A percentile compares a stretch with the other conserved stretches of the same genome.
Conservation (phyloP, 1,139 yeast species). For the Lodderomyces margitis region DNA sequence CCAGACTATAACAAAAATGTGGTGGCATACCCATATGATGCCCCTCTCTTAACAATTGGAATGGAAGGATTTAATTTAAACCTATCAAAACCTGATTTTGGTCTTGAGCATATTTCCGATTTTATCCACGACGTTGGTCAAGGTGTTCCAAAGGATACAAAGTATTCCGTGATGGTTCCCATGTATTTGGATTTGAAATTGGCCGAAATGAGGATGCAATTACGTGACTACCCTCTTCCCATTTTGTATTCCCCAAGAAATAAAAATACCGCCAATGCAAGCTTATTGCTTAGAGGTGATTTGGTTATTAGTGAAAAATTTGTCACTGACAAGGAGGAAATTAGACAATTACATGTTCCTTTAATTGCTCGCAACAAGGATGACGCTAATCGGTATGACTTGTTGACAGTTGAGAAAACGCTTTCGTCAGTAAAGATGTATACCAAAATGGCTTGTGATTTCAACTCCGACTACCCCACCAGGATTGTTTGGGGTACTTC, state of each 20-base stretch:
- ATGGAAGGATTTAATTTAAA: slow-evolving; percentile 57
- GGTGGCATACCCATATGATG: slow-evolving; percentile 55
- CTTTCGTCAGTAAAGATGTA: slow-evolving; percentile 73
- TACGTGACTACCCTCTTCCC: slow-evolving; percentile 73
- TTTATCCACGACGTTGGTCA: slow-evolving; percentile 75
- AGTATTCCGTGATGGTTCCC: slow-evolving; percentile 71
- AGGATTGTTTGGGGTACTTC: slow-evolving; percentile 85
- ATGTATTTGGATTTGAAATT: slow-evolving; percentile 47
- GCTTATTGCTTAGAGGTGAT: slow-evolving; percentile 43
- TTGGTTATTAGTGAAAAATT: slow-evolving; percentile 49
- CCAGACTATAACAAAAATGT: slow-evolving; percentile 49
- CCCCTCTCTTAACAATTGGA: slow-evolving; percentile 62
- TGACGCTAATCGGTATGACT: slow-evolving; percentile 35
- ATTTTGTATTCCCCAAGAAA: slow-evolving; percentile 37
- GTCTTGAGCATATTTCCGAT: slow-evolving; percentile 49
- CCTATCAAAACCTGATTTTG: slow-evolving; percentile 56
- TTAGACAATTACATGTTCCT: slow-evolving; percentile 64
- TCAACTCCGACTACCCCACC: slow-evolving; percentile 59
- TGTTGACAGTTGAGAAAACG: slow-evolving; percentile 71
- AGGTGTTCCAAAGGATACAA: slow-evolving; percentile 71
- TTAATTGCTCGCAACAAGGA: slow-evolving; percentile 35
- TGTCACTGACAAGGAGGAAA: slow-evolving; percentile 38
- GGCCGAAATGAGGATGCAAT: slow-evolving; percentile 51
- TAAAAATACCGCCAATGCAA: slow-evolving; percentile 14
- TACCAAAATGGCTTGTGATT: slow-evolving; percentile 56